phyloP scores from a whole-genome alignment of 2,329 filamentous ascomycete genomes.

The Phaeosphaeriaceae sp. region DNA sequence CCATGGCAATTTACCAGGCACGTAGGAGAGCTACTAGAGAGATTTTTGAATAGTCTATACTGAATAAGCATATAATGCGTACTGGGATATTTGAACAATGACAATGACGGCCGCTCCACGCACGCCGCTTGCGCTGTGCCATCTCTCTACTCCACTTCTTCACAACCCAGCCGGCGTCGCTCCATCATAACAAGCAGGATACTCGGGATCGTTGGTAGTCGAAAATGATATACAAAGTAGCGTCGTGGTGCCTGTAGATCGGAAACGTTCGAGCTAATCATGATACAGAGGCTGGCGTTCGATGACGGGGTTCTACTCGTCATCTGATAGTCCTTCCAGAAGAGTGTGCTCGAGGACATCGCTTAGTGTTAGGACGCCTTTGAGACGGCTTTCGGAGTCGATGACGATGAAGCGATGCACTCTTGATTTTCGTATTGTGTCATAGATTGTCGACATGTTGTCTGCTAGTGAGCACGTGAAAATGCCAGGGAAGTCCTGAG shows the following conservation, averaged over 20 bases:
- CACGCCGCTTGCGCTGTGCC: background rate
- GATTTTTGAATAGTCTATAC: background rate
- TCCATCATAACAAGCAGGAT: background rate
- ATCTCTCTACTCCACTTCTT: background rate
- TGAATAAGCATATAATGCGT: background rate
- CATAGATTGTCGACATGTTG: constrained; percentile 92
- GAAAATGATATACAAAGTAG: background rate
- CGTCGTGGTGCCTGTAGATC: background rate
- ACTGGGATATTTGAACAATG: background rate
- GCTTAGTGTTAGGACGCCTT: constrained; percentile 89
- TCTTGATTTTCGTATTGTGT: constrained; percentile 92
- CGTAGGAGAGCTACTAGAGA: background rate
- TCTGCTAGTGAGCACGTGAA: constrained; percentile 95
- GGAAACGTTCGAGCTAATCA: background rate
- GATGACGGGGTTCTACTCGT: constrained; percentile 27
- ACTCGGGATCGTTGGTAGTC: background rate
- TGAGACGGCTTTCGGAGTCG: constrained; percentile 84
- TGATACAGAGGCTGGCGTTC: background rate
- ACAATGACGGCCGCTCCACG: background rate
- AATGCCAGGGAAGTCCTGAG: constrained; percentile 89
- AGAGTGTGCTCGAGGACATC: constrained; percentile 97
- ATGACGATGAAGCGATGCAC: constrained; percentile 94
- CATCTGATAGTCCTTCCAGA: constrained; percentile 72
- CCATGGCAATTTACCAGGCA: background rate
- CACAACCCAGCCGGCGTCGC: background rate